Conservation (phyloP, 73 alveolate genomes). For the Paramecium tetraurelia region DNA sequence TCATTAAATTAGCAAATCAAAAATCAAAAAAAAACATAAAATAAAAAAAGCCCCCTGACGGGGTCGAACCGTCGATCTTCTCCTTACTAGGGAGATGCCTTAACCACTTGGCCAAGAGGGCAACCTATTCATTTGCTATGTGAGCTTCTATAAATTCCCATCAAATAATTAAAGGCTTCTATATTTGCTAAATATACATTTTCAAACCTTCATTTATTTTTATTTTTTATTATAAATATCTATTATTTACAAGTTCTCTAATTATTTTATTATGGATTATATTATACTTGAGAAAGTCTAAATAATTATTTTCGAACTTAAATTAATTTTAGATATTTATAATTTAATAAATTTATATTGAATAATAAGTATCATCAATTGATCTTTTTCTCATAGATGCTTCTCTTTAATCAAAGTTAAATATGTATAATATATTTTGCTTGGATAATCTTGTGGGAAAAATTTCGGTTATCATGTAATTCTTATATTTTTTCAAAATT, state of each 20-base stretch:
- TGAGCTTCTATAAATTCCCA: background rate
- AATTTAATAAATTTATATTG: no score
- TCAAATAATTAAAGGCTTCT: background rate
- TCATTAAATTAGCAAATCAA: background rate
- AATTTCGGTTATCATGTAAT: background rate
- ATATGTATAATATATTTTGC: background rate
- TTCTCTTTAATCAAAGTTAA: no score
- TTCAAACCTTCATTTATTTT: background rate
- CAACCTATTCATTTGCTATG: conserved; percentile 22
- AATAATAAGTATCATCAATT: no score
- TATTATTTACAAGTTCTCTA: background rate
- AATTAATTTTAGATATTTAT: background rate
- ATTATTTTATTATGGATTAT: no score
- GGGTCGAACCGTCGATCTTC: conserved; percentile 99
- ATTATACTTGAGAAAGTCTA: background rate
- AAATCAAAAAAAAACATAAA: background rate
- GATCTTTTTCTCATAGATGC: no score
- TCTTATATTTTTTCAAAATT: background rate
- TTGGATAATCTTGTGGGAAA: background rate
- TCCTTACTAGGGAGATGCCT: conserved; percentile 98
- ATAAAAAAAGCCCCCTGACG: conserved; percentile 89
- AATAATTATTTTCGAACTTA: no score
- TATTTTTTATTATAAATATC: no score
- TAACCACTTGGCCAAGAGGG: conserved; percentile 98
- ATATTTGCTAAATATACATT: no score